Evolutionary conservation across 352 stramenopile species (phyloP).

Genomic region (Chrysophaeum taylorii): DNA sequence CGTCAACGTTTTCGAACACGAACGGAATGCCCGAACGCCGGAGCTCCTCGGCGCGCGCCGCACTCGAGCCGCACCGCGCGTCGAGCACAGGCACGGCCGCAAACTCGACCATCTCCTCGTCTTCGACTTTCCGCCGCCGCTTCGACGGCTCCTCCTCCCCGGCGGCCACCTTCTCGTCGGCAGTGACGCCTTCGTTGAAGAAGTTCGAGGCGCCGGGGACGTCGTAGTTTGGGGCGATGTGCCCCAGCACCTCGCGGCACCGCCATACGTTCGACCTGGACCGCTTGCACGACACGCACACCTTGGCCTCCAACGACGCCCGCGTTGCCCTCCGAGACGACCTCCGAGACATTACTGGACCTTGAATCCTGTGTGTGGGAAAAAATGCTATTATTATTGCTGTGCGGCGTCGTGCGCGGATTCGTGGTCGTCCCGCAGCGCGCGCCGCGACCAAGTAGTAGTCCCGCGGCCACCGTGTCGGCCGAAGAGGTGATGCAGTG

Average conservation of each 20-base stretch:
- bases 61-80: background rate
- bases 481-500: constrained; percentile 43
- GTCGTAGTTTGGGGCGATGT: background rate
- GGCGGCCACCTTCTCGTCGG: background rate
- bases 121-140: background rate
- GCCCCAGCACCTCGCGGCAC: background rate
- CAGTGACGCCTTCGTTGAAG: background rate
- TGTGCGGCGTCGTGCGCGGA: no score
- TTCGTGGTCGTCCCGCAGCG: background rate
- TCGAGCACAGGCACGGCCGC: background rate
- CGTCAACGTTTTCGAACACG: background rate
- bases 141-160: background rate
- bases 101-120: background rate
- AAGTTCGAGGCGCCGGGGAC: background rate
- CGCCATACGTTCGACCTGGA: background rate
- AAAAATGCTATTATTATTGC: no score
- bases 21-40: background rate
- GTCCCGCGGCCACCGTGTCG: no score
- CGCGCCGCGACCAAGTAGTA: background rate
- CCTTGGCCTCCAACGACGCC: no score
- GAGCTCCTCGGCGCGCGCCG: background rate
- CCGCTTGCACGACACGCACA: background rate
- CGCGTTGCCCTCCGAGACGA: no score
- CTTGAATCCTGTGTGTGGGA: no score
- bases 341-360: no score